Percentiles rank a stretch among this genome's conserved stretches.
phyloP scores from a whole-genome alignment of 1,284 basidiomycete species.

The Macrocystidia cucumis region DNA sequence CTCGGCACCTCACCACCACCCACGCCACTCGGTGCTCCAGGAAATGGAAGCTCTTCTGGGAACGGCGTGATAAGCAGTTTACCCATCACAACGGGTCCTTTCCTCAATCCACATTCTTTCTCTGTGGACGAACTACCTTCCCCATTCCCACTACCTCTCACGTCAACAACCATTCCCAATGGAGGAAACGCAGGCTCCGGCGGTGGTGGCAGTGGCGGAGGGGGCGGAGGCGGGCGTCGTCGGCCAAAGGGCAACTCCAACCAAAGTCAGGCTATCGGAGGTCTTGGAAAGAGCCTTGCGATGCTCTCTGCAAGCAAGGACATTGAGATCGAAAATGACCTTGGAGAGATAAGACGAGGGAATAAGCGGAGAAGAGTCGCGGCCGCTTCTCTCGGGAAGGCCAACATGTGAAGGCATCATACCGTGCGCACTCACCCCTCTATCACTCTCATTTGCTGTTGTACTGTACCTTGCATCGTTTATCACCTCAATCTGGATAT shows the following conservation, averaged over 20 bases:
- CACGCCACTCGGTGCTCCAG: slow-evolving; percentile 38
- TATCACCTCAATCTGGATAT: too few species aligned
- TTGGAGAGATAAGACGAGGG: slow-evolving; percentile 67
- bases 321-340: slow-evolving; percentile 59
- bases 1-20: slow-evolving; percentile 58
- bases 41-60: slow-evolving; percentile 16
- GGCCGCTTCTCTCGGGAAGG: slow-evolving; percentile 20
- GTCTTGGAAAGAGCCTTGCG: slow-evolving; percentile 57
- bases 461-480: too few species aligned
- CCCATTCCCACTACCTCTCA: slow-evolving; percentile 72
- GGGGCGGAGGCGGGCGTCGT: slow-evolving; percentile 38
- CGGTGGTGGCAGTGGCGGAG: slow-evolving; percentile 22
- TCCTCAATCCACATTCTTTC: slow-evolving; percentile 72
- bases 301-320: slow-evolving; percentile 52
- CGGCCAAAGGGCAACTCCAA: slow-evolving; percentile 50
- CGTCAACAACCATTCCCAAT: slow-evolving; percentile 32
- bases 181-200: slow-evolving; percentile 25
- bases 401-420: too few species aligned
- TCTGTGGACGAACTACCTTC: slow-evolving; percentile 77
- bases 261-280: slow-evolving; percentile 43
- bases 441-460: too few species aligned
- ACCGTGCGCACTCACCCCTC: too few species aligned
- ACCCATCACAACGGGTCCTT: slow-evolving; percentile 55
- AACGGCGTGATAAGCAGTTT: slow-evolving; percentile 28
- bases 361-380: slow-evolving; percentile 60